These are phyloP conservation scores for Canna indica DNA, from an alignment of 176 grass and related monocot genomes.

Conservation along the genomic window DNA sequence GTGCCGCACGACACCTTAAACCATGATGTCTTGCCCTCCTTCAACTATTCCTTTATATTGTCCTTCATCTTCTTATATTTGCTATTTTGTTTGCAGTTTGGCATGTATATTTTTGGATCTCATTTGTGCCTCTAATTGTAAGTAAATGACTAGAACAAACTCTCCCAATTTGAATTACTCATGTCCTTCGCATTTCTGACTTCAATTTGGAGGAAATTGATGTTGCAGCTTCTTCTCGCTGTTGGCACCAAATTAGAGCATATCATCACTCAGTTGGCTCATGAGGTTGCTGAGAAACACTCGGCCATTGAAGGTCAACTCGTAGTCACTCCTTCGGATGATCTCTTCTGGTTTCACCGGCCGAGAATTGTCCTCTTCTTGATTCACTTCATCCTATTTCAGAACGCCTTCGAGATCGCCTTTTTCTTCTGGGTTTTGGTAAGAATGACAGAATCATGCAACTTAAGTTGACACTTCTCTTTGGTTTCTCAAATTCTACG, in stretches of 20 bases:
- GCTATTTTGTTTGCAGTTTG: slow-evolving; percentile 31
- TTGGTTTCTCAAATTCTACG: not conserved
- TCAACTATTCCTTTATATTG: not conserved
- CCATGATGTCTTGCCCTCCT: too few species aligned
- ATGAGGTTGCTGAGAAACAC: slow-evolving; percentile 60
- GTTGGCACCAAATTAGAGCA: slow-evolving; percentile 82
- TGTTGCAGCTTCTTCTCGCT: slow-evolving; percentile 36
- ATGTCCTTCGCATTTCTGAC: not conserved
- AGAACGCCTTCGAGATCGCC: slow-evolving; percentile 81
- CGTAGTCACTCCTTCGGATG: slow-evolving; percentile 56
- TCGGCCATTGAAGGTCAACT: slow-evolving; percentile 35
- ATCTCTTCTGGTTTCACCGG: slow-evolving; percentile 57
- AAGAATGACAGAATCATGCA: slow-evolving; percentile 12
- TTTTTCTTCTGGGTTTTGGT: slow-evolving; percentile 78
- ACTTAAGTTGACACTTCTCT: not conserved
- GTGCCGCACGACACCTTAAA: too few species aligned
- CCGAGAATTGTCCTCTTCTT: slow-evolving; percentile 69
- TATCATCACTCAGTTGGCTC: slow-evolving; percentile 61
- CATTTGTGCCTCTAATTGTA: slow-evolving; percentile 55
- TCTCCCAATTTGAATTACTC: not conserved
- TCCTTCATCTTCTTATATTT: not conserved
- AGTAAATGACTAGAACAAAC: slow-evolving; percentile 17
- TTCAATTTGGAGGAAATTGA: not conserved
- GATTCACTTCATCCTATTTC: slow-evolving; percentile 70
- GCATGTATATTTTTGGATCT: slow-evolving; percentile 75